Evolutionary conservation across 768 basidiomycete genomes (phyloP), one percentile per base, ranked within the genome.

Genomic region (Russula emetica): DNA sequence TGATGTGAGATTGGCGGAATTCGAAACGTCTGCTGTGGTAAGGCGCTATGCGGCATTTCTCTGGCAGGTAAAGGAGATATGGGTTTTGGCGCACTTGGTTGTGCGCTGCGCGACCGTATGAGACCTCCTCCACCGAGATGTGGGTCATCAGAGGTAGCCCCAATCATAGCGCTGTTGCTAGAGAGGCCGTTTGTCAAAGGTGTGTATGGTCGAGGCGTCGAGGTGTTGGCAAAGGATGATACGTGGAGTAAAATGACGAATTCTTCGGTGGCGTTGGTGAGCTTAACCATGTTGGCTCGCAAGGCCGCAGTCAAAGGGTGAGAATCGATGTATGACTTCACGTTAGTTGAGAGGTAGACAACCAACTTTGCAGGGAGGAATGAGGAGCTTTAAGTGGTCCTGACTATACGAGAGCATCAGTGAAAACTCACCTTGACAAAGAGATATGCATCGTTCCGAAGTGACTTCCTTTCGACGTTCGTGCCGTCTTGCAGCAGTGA

Each of bases 211-310:
- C 84, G 78, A 45, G 76, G 76, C 10, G 82, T 80, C 18, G 82
- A 72, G 4, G 82, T 75, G 11, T 86, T 83, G 49, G 91, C 83
- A 68, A 90, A 85, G 0, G 89, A 91, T 8, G 93, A 92, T 53
- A 93, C 87, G 70, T 92, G 90, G 20, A 95, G 77, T 54, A 96
- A 78, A 67, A 92, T 90, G 55, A 90, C 86, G 69, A 94, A 89
- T 72, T 92, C 92, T 74, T 95, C 87, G 13, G 93, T 92, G 14
- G 87, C 83, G 69, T 90, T 88, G 24, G 88, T 90, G 61, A 97
- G 80, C 66, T 83, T 82, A 45, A 87, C 83, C 78, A 93, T 85
- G 70, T 86, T 85, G 59, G 78, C 81, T 63, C 90, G 83, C 49
- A 95, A 78, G 38, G 79, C 74, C 5, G 83, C 75, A 18, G 84